These are phyloP conservation scores for Candolleomyces aberdarensis DNA, from an alignment of 768 basidiomycete genomes.

Conservation along the genomic window DNA sequence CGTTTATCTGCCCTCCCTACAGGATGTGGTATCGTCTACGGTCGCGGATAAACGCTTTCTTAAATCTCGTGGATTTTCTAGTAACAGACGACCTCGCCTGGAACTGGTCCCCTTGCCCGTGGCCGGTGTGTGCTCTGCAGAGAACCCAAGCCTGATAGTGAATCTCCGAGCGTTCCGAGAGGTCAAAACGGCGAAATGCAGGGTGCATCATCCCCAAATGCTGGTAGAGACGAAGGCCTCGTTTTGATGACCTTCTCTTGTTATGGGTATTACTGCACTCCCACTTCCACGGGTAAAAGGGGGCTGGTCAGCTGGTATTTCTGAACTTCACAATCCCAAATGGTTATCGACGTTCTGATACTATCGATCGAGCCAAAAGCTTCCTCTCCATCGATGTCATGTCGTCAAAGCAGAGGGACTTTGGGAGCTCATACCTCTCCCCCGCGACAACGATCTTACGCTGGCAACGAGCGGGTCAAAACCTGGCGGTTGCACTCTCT, in stretches of 20 bases:
- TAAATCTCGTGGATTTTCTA: too few species aligned
- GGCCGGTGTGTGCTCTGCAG: not conserved
- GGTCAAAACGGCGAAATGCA: not conserved
- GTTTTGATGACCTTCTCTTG: not conserved
- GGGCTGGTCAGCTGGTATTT: not conserved
- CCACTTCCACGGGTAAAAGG: not conserved
- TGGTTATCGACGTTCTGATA: slow-evolving; percentile 1
- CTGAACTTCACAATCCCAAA: not conserved
- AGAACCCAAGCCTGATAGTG: not conserved
- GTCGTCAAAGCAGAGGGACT: not conserved
- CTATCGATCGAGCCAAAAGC: slow-evolving; percentile 1
- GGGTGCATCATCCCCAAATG: not conserved
- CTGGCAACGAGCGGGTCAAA: not conserved
- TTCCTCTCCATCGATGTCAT: slow-evolving; percentile 1
- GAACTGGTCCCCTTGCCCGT: not conserved
- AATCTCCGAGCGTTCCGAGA: not conserved
- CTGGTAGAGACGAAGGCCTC: not conserved
- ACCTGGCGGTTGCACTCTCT: too few species aligned
- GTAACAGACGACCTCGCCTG: not conserved
- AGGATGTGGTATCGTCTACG: too few species aligned
- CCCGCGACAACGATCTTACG: not conserved
- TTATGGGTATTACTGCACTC: not conserved
- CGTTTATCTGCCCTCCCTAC: too few species aligned
- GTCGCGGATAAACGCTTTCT: too few species aligned
- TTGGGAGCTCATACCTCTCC: not conserved